Evolutionary conservation across 2,329 filamentous ascomycete genomes (phyloP).

Genomic region (Scedosporium dehoogii): DNA sequence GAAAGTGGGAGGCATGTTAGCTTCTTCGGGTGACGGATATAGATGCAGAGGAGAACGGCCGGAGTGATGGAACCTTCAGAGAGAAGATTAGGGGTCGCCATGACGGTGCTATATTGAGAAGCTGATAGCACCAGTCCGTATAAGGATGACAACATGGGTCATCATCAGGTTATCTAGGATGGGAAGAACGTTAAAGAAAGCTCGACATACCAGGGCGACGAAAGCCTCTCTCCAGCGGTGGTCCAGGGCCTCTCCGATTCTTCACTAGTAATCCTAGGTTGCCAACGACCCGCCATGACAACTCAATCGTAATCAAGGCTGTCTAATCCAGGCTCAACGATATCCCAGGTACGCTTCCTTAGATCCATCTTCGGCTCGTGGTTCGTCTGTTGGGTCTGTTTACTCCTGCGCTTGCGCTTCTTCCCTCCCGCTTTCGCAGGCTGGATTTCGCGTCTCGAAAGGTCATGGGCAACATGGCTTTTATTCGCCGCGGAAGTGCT

Average conservation of each 20-base stretch:
- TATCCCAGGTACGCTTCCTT: slow-evolving; percentile 58
- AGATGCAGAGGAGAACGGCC: not conserved
- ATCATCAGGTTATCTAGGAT: slow-evolving; percentile 47
- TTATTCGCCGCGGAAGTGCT: not conserved
- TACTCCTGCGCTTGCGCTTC: slow-evolving; percentile 20
- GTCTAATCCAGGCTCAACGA: slow-evolving; percentile 51
- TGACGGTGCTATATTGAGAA: slow-evolving; percentile 10
- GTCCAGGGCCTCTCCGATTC: not conserved
- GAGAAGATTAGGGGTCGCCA: slow-evolving; percentile 41
- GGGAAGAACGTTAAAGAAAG: slow-evolving; percentile 12
- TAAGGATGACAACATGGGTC: slow-evolving; percentile 96
- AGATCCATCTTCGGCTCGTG: slow-evolving; percentile 47
- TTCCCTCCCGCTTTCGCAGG: slow-evolving; percentile 19
- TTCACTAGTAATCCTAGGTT: not conserved
- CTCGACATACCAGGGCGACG: not conserved
- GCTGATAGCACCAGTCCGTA: slow-evolving; percentile 37
- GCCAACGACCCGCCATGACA: slow-evolving; percentile 12
- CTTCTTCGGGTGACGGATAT: not conserved
- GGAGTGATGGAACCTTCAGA: slow-evolving; percentile 24
- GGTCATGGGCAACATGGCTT: slow-evolving; percentile 9
- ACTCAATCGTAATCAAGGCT: slow-evolving; percentile 50
- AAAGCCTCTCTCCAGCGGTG: no score
- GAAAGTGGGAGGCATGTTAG: not conserved
- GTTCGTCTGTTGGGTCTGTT: not conserved
- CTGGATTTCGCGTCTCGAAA: slow-evolving; percentile 27